A percentile compares a stretch with the other conserved stretches of the same genome.
Evolutionary conservation across 2,329 filamentous ascomycete species (phyloP).

Genomic region (Pseudogymnoascus verrucosus): DNA sequence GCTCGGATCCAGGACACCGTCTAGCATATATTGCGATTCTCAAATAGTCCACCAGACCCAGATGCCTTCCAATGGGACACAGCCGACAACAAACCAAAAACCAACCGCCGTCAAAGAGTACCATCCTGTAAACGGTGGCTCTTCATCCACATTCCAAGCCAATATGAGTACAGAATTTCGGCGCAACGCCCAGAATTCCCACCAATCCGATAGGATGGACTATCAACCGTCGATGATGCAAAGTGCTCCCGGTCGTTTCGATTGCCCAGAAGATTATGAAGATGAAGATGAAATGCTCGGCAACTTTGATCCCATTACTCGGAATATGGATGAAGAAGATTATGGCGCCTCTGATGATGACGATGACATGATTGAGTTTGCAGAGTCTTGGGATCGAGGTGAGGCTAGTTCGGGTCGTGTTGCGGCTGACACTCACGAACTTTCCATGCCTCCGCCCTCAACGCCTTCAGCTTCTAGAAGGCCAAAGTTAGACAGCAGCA

Average conservation of each 20-base stretch:
- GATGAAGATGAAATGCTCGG: constrained; percentile 20
- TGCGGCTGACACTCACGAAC: background rate
- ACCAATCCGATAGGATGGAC: background rate
- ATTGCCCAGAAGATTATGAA: constrained; percentile 19
- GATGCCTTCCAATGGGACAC: constrained; percentile 15
- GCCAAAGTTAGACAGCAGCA: constrained; percentile 10
- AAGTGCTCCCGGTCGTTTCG: background rate
- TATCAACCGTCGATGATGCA: background rate
- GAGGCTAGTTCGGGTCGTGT: constrained; percentile 19
- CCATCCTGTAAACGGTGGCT: background rate
- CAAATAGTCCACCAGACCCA: constrained; percentile 27
- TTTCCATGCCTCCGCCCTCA: background rate
- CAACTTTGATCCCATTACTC: constrained; percentile 8
- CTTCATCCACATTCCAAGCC: background rate
- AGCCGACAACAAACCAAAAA: background rate
- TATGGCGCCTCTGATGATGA: constrained; percentile 27
- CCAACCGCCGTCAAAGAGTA: background rate
- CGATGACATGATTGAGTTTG: constrained; percentile 33
- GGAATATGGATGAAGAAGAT: constrained; percentile 16
- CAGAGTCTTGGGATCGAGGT: constrained; percentile 34
- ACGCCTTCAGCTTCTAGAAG: constrained; percentile 13
- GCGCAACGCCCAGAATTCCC: background rate
- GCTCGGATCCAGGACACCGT: background rate
- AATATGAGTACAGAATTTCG: background rate
- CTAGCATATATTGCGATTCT: constrained; percentile 20